Conservation (phyloP, 176 grass and related monocot genomes). For the Oryza coarctata region DNA sequence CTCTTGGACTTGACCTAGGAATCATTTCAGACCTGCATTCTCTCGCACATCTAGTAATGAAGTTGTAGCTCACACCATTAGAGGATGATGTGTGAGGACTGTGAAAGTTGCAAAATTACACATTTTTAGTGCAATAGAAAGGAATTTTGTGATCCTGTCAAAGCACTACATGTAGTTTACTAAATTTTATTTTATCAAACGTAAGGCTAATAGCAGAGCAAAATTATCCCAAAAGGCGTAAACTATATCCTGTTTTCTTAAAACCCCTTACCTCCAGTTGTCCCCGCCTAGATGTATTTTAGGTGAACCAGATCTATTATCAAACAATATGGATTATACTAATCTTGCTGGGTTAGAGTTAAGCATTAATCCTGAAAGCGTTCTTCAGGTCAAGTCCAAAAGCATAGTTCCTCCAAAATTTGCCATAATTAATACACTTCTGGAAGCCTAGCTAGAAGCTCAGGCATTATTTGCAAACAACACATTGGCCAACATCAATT, state of each 20-base stretch:
- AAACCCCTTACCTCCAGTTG: not conserved
- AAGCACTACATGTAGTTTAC: not conserved
- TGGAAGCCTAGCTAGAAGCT: not conserved
- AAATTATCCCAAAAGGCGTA: not conserved
- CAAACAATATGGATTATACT: not conserved
- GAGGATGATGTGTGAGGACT: not conserved
- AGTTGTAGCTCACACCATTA: not conserved
- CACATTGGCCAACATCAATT: not conserved
- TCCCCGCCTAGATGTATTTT: not conserved
- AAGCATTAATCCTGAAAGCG: not conserved
- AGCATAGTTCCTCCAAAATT: not conserved
- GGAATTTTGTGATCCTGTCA: not conserved
- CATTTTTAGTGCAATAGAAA: constrained; percentile 3
- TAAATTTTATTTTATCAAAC: not conserved
- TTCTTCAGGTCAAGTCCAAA: not conserved
- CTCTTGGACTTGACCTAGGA: not conserved
- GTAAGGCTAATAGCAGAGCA: not conserved
- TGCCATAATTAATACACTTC: not conserved
- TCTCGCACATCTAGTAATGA: not conserved
- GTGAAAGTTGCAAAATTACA: not conserved
- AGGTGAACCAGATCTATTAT: not conserved
- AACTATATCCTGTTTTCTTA: not conserved
- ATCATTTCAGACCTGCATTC: not conserved
- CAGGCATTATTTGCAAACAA: not conserved
- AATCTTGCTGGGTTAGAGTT: not conserved